Evolutionary conservation across 1,139 yeast species (phyloP).

Genomic region (Debaryomyces sp.): DNA sequence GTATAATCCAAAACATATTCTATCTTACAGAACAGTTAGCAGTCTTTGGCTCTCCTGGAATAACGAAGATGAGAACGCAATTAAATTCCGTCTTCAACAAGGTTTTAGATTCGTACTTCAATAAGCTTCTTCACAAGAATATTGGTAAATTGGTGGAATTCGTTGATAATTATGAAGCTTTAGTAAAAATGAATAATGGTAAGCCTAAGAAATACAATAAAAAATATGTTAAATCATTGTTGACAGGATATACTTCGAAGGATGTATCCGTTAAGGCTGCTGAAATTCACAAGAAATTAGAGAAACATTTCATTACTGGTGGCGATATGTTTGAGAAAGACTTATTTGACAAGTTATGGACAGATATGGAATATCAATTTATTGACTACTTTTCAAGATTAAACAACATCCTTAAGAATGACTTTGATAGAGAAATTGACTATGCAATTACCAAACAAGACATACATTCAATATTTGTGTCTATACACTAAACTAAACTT

Average conservation of each 20-base stretch:
- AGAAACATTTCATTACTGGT: conserved; percentile 56
- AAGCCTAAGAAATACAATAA: conserved; percentile 67
- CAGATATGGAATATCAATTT: conserved; percentile 40
- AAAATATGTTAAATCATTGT: conserved; percentile 57
- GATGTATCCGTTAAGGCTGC: conserved; percentile 61
- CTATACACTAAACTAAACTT: conserved; percentile 15
- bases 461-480: conserved; percentile 33
- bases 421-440: conserved; percentile 46
- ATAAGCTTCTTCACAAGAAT: conserved; percentile 44
- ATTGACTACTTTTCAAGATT: conserved; percentile 41
- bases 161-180: conserved; percentile 63
- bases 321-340: conserved; percentile 50
- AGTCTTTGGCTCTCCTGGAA: conserved; percentile 29
- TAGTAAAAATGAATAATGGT: conserved; percentile 47
- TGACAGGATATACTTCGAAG: conserved; percentile 56
- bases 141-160: conserved; percentile 69
- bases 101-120: conserved; percentile 46
- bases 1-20: conserved; percentile 65
- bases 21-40: conserved; percentile 56
- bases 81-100: conserved; percentile 51
- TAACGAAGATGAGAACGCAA: conserved; percentile 43
- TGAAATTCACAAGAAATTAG: conserved; percentile 58
- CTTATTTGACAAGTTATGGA: conserved; percentile 48
- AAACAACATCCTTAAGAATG: conserved; percentile 36
- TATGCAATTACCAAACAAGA: conserved; percentile 38